Percentiles rank a stretch among this genome's conserved stretches.
Conservation (phyloP, 164 flowering plant genomes). For the Aristolochia contorta region DNA sequence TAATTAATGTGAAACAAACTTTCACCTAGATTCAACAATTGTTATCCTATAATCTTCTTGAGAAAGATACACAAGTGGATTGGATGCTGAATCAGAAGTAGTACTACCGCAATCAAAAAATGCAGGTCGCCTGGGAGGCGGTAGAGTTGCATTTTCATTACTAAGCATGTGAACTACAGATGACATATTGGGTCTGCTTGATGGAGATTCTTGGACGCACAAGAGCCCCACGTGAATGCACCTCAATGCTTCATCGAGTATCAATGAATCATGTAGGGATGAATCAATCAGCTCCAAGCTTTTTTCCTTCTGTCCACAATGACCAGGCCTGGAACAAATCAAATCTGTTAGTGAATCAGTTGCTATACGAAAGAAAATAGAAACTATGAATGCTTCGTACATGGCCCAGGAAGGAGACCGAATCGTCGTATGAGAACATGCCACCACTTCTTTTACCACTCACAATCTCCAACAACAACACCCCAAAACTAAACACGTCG, state of each 20-base stretch:
- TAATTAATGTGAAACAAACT: no score
- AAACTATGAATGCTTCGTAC: not conserved
- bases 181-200: constrained; percentile 4
- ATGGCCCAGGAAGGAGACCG: not conserved
- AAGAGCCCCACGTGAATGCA: constrained; percentile 8
- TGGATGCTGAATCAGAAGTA: no score
- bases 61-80: no score
- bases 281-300: constrained; percentile 7
- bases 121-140: constrained; percentile 15
- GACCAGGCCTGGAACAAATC: constrained; percentile 2
- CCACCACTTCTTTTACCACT: constrained; percentile 19
- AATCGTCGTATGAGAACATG: not conserved
- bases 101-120: no score
- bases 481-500: constrained; percentile 45
- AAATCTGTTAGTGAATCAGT: not conserved
- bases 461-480: constrained; percentile 26
- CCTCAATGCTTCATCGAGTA: not conserved
- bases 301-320: constrained; percentile 7
- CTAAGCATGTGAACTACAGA: not conserved
- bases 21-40: no score
- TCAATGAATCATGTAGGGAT: not conserved
- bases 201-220: constrained; percentile 6
- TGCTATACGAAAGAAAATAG: no score
- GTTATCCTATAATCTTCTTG: no score
- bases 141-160: constrained; percentile 5